Base-by-base conservation (phyloP, 306 rosid species). In the Betula pendula region DNA sequence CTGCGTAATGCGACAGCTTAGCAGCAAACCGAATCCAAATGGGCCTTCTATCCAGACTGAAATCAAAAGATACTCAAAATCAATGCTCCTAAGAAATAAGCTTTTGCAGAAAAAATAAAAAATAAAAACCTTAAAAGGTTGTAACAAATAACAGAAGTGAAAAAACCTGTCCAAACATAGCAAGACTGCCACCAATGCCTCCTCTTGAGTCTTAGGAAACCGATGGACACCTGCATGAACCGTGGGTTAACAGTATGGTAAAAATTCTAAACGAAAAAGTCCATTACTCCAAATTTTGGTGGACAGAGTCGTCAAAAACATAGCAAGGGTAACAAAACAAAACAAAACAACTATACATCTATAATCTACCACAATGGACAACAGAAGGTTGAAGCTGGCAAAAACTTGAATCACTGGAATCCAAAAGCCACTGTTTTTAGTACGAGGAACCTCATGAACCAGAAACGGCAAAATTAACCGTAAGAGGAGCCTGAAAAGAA, bases 41-140 rank as follows among this genome's bases (percentile, higher is more conserved):
- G 97, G 97, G 68, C 96, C 99, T 87, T 92, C 97, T 82, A 82
- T 75, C 99, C 99, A 96, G 79, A 87, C 98, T 96, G 92, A 68
- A 87, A 86, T 73, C 80, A 84, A 81, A 85, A 77, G 77, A 70
- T 49, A 52, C 42, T 44, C 60, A 17, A 58, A 60, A 24, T 27
- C 65, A 56, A 69, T 31, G 48, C 29, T 59, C 20, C 10, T 53
- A 47, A 4, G 53, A 19, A 55, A 63, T 19, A 68, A 6, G 29
- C 71, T 68, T 81, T 53, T 49, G 74, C 62, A 65, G 43, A 29
- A 45, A 53, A 84, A 47, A 45, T 42, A 33, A 76, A 49, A 53
- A 12, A n/a, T n/a, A n/a, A n/a, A n/a, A n/a, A n/a, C n/a, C 51
- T 72, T 63, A 44, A 29, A n/a, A 43, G 59, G 52, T 35, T 42